Evolutionary conservation across 148 eudicot species (phyloP).

Genomic region (Camellia lanceoleosa): DNA sequence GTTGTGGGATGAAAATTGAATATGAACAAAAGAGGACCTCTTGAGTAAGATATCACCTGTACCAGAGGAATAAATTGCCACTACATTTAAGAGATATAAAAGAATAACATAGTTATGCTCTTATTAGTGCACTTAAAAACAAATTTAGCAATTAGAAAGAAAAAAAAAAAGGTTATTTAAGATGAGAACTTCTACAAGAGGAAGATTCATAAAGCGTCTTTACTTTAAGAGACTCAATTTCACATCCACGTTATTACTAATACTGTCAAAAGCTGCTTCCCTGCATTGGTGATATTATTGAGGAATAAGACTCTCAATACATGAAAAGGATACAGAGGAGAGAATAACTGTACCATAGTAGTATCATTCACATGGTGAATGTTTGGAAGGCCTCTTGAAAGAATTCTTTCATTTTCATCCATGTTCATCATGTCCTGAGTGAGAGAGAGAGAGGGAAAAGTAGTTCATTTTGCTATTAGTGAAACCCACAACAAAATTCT

Average conservation of each 20-base stretch:
- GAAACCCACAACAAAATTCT: constrained; percentile 3
- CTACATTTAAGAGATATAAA: background rate
- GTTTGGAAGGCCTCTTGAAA: constrained; percentile 63
- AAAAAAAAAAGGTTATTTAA: background rate
- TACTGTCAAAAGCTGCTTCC: background rate
- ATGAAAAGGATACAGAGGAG: background rate
- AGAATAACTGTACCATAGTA: constrained; percentile 47
- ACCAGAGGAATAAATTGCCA: constrained; percentile 13
- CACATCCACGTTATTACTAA: background rate
- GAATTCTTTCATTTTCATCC: constrained; percentile 64
- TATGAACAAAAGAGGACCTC: constrained; percentile 84
- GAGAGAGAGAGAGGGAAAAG: constrained; percentile 1
- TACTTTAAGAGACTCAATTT: background rate
- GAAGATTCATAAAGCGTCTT: too few species aligned
- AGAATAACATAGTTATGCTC: background rate
- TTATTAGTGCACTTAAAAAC: background rate
- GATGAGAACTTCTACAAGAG: constrained; percentile 6
- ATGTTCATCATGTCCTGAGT: constrained; percentile 87
- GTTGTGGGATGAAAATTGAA: constrained; percentile 84
- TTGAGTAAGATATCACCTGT: constrained; percentile 81
- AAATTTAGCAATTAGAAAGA: background rate
- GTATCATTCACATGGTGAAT: constrained; percentile 85
- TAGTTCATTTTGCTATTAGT: constrained; percentile 8
- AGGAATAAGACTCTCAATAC: background rate
- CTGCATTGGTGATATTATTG: background rate